phyloP scores from a whole-genome alignment of 2,329 filamentous ascomycete species.

The Nothophoma quercina region DNA sequence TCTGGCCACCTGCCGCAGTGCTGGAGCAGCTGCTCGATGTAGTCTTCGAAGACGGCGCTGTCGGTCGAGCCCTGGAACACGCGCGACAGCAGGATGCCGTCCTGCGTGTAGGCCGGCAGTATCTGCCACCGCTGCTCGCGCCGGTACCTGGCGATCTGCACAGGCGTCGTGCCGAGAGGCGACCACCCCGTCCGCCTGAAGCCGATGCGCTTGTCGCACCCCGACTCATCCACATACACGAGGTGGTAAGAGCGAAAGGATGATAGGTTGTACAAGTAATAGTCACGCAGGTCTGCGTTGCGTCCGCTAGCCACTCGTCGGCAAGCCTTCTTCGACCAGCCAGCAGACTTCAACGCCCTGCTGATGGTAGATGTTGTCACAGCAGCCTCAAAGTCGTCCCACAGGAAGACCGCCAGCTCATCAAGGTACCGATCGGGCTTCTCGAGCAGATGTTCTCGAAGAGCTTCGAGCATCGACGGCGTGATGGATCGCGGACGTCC shows the following conservation, averaged over 20 bases:
- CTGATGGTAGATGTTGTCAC: too few relatives aligned
- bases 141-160: conserved; percentile 28
- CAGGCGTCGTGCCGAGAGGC: conserved; percentile 22
- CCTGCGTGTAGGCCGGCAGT: conserved; percentile 12
- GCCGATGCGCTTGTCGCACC: conserved; percentile 47
- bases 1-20: conserved; percentile 15
- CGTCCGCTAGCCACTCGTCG: conserved; percentile 44
- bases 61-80: conserved; percentile 19
- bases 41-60: conserved; percentile 20
- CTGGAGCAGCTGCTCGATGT: conserved; percentile 17
- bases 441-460: too few relatives aligned
- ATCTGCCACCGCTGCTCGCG: conserved; percentile 19
- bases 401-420: too few relatives aligned
- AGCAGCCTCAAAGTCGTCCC: too few relatives aligned
- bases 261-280: conserved; percentile 46
- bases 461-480: too few relatives aligned
- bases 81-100: conserved; percentile 8
- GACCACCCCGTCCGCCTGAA: conserved; percentile 48
- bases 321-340: conserved; percentile 43
- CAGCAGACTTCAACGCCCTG: conserved; percentile 26
- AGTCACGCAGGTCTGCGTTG: conserved; percentile 46
- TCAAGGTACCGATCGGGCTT: too few relatives aligned
- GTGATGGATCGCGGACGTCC: too few relatives aligned
- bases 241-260: conserved; percentile 45
- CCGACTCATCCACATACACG: conserved; percentile 51